Base-by-base conservation (phyloP, 2,329 filamentous ascomycete genomes). In the Phyllosticta paracitricarpa region DNA sequence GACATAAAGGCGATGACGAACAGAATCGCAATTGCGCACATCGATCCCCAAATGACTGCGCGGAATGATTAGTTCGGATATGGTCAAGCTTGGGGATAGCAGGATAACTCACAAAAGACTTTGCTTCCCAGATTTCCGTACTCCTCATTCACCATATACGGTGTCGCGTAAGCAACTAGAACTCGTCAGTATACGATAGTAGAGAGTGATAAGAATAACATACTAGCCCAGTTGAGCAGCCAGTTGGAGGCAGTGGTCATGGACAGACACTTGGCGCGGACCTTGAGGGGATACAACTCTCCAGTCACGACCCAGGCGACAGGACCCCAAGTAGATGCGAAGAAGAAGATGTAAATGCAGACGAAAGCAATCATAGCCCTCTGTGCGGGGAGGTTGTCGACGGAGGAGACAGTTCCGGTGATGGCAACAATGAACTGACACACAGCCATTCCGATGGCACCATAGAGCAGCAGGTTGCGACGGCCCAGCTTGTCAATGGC, bases 401-500 rank as follows among this genome's bases (percentile, higher is more conserved):
- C 67, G 6, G 69, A 70, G 22, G 71, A 71, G 12, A 72, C 72
- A n/a, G 72, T 75, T 61, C 75, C 75, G 12, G 68, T 71, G 40
- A 74, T 73, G 30, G 74, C 75, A 22, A 76, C 74, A 61, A 77
- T 75, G 66, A 73, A 75, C 64, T 76, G 74, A 66, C 72, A 74
- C 25, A 73, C 68, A 61, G 70, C 76, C 89, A 93, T 93, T 59
- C 89, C 89, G 51, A 86, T 74, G 51, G 89, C 87, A 48, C 89
- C 89, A 55, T 87, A 80, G 67, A 93, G 87, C 40, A 94, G 79
- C 5, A 94, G 80, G 63, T 81, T 85, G 28, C 89, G 86, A 62
- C 89, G 86, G 64, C 89, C 89, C 82, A 88, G 87, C 7, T 84
- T 85, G 73, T 94, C 89, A 62, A 94, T 89, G n/a, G 91, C 80